Base-by-base conservation (phyloP, 441 rosid genomes). In the Adansonia grandidieri region DNA sequence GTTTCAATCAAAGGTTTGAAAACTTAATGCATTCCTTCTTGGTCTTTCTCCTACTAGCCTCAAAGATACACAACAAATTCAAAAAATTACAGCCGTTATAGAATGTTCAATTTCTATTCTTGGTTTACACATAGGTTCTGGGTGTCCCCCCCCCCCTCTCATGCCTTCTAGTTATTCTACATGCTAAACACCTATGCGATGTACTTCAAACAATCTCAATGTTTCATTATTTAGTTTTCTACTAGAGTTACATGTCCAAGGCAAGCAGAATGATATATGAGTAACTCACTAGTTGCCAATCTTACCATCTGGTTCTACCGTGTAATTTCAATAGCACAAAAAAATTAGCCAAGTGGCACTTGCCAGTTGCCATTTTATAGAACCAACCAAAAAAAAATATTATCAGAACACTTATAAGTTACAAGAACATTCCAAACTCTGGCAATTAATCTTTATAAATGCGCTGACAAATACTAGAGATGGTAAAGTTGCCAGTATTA, bases 241-340 rank as follows among this genome's bases (percentile, higher is more conserved):
- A 64, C 20, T 11, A 15, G 69, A 6, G 20, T 15, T 64, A 64
- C 17, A 37, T 5, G 42, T 56, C 42, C 42, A 62, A 28, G 42
- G 66, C 66, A 24, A 62, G 66, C 66, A 14, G n/a, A 61, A 4
- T 6, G n/a, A 11, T 62, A 11, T 62, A 51, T 4, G 17, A 51
- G 4, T n/a, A 51, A 51, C 56, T n/a, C n/a, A 28, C 8, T 62
- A 32, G 67, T 63, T 63, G 68, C 47, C 68, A 32, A 63, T 61
- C 42, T 61, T 13, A 24, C 66, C 17, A 24, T 24, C 66, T 61
- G 13, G 42, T 61, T 61, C 66, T 24, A 61, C 42, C 0, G 37
- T 5, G 10, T 11, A 32, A 57, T 57, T 57, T 19, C 28, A 57
- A 63, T 45, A 32, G 45, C 10, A 28, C 4, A 63, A 5, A 19